These are phyloP conservation scores for Casuarina equisetifolia DNA, from an alignment of 306 rosid species.

Conservation along the genomic window DNA sequence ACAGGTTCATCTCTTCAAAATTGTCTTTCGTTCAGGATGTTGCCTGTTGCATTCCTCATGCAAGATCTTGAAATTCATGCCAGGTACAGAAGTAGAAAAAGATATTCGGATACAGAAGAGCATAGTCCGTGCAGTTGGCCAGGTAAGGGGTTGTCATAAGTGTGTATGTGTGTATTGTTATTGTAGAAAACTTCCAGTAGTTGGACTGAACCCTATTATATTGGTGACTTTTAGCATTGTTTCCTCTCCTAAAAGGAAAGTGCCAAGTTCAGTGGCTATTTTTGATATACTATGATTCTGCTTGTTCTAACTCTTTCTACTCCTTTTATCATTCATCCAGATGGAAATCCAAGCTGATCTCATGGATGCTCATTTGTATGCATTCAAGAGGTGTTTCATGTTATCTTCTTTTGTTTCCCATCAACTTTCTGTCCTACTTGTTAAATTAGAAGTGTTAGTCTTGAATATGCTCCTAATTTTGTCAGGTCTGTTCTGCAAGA, in stretches of 20 bases:
- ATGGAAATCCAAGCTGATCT: conserved; percentile 95
- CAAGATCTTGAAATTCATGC: conserved; percentile 32
- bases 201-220: conserved; percentile 9
- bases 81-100: conserved; percentile 84
- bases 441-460: conserved; percentile 18
- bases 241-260: neutral
- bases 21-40: conserved; percentile 11
- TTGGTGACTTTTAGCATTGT: conserved; percentile 15
- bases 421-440: conserved; percentile 6
- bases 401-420: conserved; percentile 18
- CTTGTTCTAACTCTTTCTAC: conserved; percentile 8
- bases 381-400: conserved; percentile 73
- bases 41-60: conserved; percentile 23
- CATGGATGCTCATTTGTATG: conserved; percentile 96
- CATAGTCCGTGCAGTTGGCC: conserved; percentile 78
- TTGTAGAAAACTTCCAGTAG: conserved; percentile 1
- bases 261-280: neutral
- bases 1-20: conserved; percentile 55
- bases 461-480: conserved; percentile 21
- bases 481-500: conserved; percentile 84
- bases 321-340: conserved; percentile 43
- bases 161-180: conserved; percentile 10
- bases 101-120: conserved; percentile 89
- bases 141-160: conserved; percentile 44
- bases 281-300: neutral